Conservation (phyloP, 2,329 filamentous ascomycete genomes). For the Coniochaeta prunicola region DNA sequence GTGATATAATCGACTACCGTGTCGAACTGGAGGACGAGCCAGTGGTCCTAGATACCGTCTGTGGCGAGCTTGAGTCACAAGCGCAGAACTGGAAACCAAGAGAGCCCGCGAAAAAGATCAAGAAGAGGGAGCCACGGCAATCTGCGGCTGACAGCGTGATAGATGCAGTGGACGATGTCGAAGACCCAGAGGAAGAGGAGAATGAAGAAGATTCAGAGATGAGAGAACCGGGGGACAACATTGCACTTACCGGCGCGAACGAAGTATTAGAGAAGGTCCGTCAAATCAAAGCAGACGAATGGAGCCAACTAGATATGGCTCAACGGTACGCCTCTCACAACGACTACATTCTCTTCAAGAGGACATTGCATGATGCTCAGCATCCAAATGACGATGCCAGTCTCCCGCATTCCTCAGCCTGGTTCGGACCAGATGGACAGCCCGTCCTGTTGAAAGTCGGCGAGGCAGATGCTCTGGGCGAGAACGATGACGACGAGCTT, state of each 20-base stretch:
- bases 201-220: slow-evolving; percentile 15
- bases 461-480: slow-evolving; percentile 15
- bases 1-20: slow-evolving; percentile 41
- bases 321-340: slow-evolving; percentile 49
- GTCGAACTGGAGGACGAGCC: slow-evolving; percentile 42
- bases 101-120: slow-evolving; percentile 10
- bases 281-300: slow-evolving; percentile 31
- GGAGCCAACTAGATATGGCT: slow-evolving; percentile 31
- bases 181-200: slow-evolving; percentile 16
- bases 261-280: slow-evolving; percentile 28
- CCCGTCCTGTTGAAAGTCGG: slow-evolving; percentile 17
- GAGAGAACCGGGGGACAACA: slow-evolving; percentile 13
- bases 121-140: slow-evolving; percentile 3
- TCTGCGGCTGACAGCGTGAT: slow-evolving; percentile 4
- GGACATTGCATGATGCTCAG: slow-evolving; percentile 47
- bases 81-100: slow-evolving; percentile 12
- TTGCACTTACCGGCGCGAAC: slow-evolving; percentile 20
- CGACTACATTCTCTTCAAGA: slow-evolving; percentile 53
- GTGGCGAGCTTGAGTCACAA: slow-evolving; percentile 17
- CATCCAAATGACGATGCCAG: slow-evolving; percentile 40
- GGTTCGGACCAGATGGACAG: slow-evolving; percentile 42
- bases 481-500: slow-evolving; percentile 57
- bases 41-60: slow-evolving; percentile 28
- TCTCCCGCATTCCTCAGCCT: slow-evolving; percentile 44
- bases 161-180: slow-evolving; percentile 4